phyloP scores from a whole-genome alignment of 257 asterid species.

The Jasminum sambac region DNA sequence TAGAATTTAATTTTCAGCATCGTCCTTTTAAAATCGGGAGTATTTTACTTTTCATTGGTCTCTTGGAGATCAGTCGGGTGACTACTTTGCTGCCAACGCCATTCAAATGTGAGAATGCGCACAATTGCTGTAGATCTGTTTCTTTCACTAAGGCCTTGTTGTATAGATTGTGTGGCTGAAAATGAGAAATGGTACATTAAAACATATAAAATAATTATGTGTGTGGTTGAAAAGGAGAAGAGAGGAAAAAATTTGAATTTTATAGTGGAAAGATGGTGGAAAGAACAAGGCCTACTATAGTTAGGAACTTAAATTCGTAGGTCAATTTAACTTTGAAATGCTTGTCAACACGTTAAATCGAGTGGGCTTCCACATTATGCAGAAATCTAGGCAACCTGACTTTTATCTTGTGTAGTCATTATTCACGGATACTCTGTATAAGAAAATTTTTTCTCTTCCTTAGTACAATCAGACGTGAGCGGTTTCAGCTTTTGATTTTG shows the following conservation, averaged over 20 bases:
- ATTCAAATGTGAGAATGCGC: background rate
- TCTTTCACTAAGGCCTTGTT: background rate
- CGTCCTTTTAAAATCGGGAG: too few relatives aligned
- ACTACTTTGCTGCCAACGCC: background rate
- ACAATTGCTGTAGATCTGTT: background rate
- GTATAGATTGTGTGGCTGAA: too few relatives aligned
- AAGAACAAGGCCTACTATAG: too few relatives aligned
- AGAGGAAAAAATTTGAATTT: too few relatives aligned
- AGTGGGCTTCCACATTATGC: background rate
- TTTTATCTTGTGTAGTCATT: background rate
- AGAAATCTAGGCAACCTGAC: background rate
- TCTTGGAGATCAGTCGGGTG: background rate
- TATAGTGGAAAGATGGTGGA: too few relatives aligned
- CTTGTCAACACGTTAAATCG: background rate
- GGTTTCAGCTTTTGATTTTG: background rate
- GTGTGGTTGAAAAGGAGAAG: too few relatives aligned
- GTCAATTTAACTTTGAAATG: background rate
- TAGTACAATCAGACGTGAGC: background rate
- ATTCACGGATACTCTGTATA: background rate
- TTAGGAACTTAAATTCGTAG: background rate
- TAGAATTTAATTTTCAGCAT: too few relatives aligned
- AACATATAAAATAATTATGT: too few relatives aligned
- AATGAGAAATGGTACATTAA: too few relatives aligned
- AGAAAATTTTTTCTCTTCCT: background rate
- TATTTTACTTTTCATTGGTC: too few relatives aligned